Base-by-base conservation (phyloP, 2,329 filamentous ascomycete genomes). In the Nannizziopsis barbatae region DNA sequence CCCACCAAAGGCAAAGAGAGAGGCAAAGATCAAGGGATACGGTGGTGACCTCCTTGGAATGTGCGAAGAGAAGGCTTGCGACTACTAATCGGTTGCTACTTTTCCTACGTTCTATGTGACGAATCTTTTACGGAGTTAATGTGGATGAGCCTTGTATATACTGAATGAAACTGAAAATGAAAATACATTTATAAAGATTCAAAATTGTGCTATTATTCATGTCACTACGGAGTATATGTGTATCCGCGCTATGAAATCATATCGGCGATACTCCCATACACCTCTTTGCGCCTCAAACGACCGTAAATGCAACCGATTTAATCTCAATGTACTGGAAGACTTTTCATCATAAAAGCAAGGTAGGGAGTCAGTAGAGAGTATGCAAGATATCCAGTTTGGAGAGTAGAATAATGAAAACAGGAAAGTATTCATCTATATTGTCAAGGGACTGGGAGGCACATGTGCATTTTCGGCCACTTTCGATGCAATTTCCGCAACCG, bases 21-120 rank as follows among this genome's bases (percentile, higher is more conserved):
- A 42, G 31, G 1, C 3, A 14, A 42, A 41, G 31, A 37, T 35
- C 30, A 9, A 36, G 35, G 42, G 30, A 27, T 47, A 45, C 14
- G 49, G 38, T 32, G 43, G 49, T 47, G 49, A 42, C n/a, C 38
- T 40, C 10, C 35, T 40, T 37, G 42, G 42, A 35, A 41, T 45
- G 41, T 50, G 48, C 48, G 37, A n/a, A 10, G 12, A 45, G 11
- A 46, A 40, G 31, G 48, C 12, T 42, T 50, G 48, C 48, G 30
- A 39, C 14, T 45, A 30, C 15, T 50, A 50, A 33, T 30, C 18
- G 33, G n/a, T 11, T n/a, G 8, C 12, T 20, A 3, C 15, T 27
- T 42, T 18, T 10, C 30, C 8, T n/a, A 2, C 18, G 31, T 18
- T 9, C 12, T 15, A 36, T 36, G 35, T 38, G n/a, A 40, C 36